Conservation (phyloP, 2,329 filamentous ascomycete species). For the Aspergillus alliaceus region DNA sequence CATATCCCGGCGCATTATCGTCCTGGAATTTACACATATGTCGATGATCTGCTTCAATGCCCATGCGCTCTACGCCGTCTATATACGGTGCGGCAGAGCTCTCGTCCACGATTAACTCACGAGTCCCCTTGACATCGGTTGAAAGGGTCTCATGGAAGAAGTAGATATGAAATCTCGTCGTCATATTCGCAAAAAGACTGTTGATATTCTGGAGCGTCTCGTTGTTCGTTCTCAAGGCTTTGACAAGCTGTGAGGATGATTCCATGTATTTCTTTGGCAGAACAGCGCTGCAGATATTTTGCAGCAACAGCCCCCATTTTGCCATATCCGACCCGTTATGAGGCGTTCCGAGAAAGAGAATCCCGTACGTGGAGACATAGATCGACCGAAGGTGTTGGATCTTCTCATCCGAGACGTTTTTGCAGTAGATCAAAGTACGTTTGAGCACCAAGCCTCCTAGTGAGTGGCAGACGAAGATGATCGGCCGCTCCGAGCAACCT, state of each 20-base stretch:
- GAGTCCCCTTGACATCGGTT: conserved; percentile 66
- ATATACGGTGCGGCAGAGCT: conserved; percentile 68
- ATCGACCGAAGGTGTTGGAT: conserved; percentile 67
- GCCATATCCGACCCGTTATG: conserved; percentile 70
- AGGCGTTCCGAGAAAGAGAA: conserved; percentile 76
- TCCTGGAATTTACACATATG: conserved; percentile 72
- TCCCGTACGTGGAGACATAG: conserved; percentile 72
- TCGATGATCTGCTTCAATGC: conserved; percentile 72
- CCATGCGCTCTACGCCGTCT: conserved; percentile 69
- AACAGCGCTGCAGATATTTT: conserved; percentile 66
- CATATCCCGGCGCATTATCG: conserved; percentile 65
- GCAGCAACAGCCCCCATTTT: conserved; percentile 66
- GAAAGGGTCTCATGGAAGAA: conserved; percentile 76
- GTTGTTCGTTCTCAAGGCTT: conserved; percentile 70
- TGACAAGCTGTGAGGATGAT: conserved; percentile 66
- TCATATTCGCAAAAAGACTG: conserved; percentile 69
- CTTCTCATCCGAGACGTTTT: conserved; percentile 59
- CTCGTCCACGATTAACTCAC: conserved; percentile 66
- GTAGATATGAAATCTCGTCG: conserved; percentile 69
- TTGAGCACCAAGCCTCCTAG: conserved; percentile 73
- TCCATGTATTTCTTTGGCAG: conserved; percentile 67
- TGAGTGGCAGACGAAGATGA: conserved; percentile 75
- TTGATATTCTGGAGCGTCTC: conserved; percentile 75
- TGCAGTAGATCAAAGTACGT: conserved; percentile 66
- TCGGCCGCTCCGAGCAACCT: conserved; percentile 60